phyloP scores from a whole-genome alignment of 306 rosid genomes.

The Acacia melanoxylon region DNA sequence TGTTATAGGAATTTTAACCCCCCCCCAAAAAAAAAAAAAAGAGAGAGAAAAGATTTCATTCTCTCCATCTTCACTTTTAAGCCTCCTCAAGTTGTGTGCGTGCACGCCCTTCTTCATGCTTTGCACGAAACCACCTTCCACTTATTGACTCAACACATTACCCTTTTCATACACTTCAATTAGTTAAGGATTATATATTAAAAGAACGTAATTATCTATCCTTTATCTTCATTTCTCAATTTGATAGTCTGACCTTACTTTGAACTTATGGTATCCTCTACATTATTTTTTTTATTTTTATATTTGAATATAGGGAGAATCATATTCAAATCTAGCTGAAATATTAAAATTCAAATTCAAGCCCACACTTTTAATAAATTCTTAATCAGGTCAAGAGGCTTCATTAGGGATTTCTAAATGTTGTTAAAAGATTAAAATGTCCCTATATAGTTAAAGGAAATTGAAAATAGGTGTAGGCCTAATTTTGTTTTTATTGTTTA shows the following conservation, averaged over 20 bases:
- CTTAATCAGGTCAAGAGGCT: no score
- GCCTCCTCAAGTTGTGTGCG: constrained; percentile 36
- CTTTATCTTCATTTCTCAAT: not conserved
- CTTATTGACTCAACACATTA: not conserved
- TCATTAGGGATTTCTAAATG: no score
- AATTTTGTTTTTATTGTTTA: no score
- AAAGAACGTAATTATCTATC: not conserved
- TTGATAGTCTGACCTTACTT: not conserved
- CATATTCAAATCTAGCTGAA: no score
- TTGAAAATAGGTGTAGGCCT: no score
- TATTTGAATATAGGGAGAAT: not conserved
- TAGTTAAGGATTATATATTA: not conserved
- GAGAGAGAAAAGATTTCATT: not conserved
- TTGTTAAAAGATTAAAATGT: no score
- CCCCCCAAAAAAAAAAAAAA: no score
- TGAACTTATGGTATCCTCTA: not conserved
- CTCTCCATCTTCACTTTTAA: constrained; percentile 25
- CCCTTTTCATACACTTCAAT: not conserved
- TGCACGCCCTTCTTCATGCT: constrained; percentile 42
- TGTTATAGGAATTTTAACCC: not conserved
- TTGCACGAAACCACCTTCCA: constrained; percentile 36
- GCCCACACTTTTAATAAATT: no score
- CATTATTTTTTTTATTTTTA: not conserved
- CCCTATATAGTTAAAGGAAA: no score
- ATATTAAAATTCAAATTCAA: no score